Base-by-base conservation (phyloP, 2,329 filamentous ascomycete species). In the Arthrobotrys iridis region DNA sequence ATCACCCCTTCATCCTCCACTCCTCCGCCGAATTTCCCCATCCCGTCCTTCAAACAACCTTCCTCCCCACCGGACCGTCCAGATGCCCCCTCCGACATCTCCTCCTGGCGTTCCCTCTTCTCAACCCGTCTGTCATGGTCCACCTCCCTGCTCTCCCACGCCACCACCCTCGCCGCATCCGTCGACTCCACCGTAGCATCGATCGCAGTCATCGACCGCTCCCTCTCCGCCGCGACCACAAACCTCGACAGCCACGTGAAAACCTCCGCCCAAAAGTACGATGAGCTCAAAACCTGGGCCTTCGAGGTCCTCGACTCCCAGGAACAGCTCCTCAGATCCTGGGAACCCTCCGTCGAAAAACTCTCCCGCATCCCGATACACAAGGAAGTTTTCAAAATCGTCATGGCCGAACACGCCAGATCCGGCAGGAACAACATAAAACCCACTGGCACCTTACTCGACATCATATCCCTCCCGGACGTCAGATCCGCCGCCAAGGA, bases 31-130 rank as follows among this genome's bases (percentile, higher is more conserved):
- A 33, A 87, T 86, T 35, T 85, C 84, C 72, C 86, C 83, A 78
- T 90, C 83, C 85, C 86, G 4, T 84, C 85, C 63, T 82, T 87
- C 45, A 88, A 90, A 77, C 85, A 85, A 68, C 89, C 92, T 28
- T 83, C 85, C 18, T 84, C 84, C 26, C 85, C 87, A 41, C 95
- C 95, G n/a, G 93, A 96, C 82, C 90, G 89, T 43, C 90, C 96
- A 78, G 86, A 90, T 45, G 89, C 93, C 80, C 89, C 92, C 76
- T 92, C 90, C 75, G 90, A 93, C 77, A 85, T 97, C 65, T 86
- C 90, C 79, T 90, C 93, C 87, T 99, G 95, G 94, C 91, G 93
- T 81, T 88, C 89, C 46, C 85, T 98, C 20, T 97, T 95, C 84
- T 90, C 90, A 81, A 87, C 89, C 71, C 89, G 95, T 72, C 88